These are phyloP conservation scores for Xylaria acuta DNA, from an alignment of 495 filamentous ascomycete species.

Conservation along the genomic window DNA sequence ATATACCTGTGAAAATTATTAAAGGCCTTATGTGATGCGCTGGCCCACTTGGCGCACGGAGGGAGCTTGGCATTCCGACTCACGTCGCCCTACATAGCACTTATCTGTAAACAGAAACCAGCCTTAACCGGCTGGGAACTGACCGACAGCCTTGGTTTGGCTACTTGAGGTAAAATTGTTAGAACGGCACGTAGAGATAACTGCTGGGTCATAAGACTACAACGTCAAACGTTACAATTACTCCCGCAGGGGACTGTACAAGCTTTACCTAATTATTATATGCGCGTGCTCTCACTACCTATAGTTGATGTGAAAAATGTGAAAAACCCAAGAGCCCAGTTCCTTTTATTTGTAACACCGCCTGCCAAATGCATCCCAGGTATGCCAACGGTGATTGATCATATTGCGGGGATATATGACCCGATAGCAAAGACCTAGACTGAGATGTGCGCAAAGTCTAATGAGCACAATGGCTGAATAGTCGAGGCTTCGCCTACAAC, in stretches of 20 bases:
- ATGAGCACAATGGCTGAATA: neutral
- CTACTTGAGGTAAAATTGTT: neutral
- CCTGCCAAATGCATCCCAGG: constrained; percentile 23
- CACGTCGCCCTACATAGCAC: neutral
- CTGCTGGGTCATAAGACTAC: neutral
- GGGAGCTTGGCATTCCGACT: neutral
- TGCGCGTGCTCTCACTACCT: constrained; percentile 26
- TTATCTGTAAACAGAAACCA: neutral
- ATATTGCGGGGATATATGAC: neutral
- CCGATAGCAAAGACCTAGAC: neutral
- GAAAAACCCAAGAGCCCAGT: constrained; percentile 11
- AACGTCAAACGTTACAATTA: neutral
- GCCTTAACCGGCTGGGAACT: neutral
- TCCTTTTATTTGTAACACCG: constrained; percentile 24
- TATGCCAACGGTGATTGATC: constrained; percentile 11
- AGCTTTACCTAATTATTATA: constrained; percentile 26
- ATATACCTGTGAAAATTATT: neutral
- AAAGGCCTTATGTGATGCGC: neutral
- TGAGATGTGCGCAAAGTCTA: neutral
- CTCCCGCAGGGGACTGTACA: neutral
- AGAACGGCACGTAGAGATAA: neutral
- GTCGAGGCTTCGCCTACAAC: constrained; percentile 52
- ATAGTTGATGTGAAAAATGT: constrained; percentile 8
- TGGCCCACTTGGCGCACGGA: neutral
- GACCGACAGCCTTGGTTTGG: neutral